Percentiles rank a stretch among this genome's conserved stretches.
phyloP scores from a whole-genome alignment of 2,329 filamentous ascomycete genomes.

The Curvularia sp. region DNA sequence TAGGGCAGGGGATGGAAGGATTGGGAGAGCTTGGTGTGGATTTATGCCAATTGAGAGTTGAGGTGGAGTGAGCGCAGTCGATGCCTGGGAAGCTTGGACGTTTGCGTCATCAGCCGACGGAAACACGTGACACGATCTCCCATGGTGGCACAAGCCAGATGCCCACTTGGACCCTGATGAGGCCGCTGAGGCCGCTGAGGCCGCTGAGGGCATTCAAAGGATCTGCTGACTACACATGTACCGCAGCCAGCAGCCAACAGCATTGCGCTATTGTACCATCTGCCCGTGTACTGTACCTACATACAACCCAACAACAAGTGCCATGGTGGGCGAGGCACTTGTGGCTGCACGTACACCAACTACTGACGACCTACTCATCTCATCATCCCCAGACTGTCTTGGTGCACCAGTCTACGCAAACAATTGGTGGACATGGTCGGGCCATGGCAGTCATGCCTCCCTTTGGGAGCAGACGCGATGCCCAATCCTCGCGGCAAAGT shows the following conservation, averaged over 20 bases:
- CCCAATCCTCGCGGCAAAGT: conserved; percentile 16
- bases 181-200: neutral
- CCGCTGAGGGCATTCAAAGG: neutral
- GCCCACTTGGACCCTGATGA: conserved; percentile 4
- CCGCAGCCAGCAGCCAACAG: neutral
- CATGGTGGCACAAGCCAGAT: neutral
- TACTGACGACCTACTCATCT: neutral
- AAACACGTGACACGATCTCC: conserved; percentile 18
- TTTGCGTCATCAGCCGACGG: conserved; percentile 32
- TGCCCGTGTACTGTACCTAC: neutral
- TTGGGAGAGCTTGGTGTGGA: conserved; percentile 17
- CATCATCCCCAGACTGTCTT: neutral
- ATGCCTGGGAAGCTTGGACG: conserved; percentile 28
- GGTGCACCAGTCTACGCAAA: neutral
- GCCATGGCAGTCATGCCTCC: neutral
- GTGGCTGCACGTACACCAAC: neutral
- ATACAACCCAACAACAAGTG: neutral
- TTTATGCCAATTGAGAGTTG: conserved; percentile 27
- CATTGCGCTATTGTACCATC: neutral
- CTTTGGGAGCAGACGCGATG: conserved; percentile 7
- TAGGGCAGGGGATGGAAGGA: conserved; percentile 12
- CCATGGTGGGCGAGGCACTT: neutral
- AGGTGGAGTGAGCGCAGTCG: conserved; percentile 37
- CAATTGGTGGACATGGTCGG: neutral
- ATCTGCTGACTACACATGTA: neutral